Conservation (phyloP, 495 filamentous ascomycete species). For the Jackrogersella minutella region DNA sequence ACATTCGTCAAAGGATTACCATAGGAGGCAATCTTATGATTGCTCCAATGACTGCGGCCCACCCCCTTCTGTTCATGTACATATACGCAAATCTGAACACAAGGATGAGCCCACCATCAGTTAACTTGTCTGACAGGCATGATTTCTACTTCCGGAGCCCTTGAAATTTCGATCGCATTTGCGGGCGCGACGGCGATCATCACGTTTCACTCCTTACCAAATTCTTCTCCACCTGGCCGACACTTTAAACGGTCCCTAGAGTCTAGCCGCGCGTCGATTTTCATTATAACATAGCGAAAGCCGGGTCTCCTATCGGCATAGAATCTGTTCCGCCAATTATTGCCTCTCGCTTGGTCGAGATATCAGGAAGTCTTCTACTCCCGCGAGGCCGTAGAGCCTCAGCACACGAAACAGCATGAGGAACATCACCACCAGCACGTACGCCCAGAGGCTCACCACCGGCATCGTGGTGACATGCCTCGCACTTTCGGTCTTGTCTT, state of each 20-base stretch:
- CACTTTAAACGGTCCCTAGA: conserved; percentile 5
- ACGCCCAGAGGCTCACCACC: conserved; percentile 33
- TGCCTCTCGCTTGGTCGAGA: conserved; percentile 2
- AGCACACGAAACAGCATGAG: conserved; percentile 10
- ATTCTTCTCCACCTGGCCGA: conserved; percentile 13
- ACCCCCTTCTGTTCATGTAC: not conserved
- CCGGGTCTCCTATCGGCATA: not conserved
- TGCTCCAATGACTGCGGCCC: not conserved
- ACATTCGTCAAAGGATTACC: not conserved
- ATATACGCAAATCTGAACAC: not conserved
- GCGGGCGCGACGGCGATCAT: conserved; percentile 11
- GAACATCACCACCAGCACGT: not conserved
- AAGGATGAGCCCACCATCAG: conserved; percentile 15
- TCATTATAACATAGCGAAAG: not conserved
- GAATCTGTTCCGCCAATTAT: not conserved
- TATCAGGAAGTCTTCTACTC: not conserved
- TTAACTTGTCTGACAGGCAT: conserved; percentile 14
- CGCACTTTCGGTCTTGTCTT: conserved; percentile 29
- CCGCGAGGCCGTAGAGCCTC: not conserved
- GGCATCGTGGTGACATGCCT: conserved; percentile 38
- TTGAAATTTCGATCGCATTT: conserved; percentile 18
- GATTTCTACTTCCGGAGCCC: not conserved
- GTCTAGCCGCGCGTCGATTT: not conserved
- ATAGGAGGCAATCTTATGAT: conserved; percentile 8
- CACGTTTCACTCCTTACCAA: conserved; percentile 8